phyloP scores from a whole-genome alignment of 768 basidiomycete species.

The Collybia sordida region DNA sequence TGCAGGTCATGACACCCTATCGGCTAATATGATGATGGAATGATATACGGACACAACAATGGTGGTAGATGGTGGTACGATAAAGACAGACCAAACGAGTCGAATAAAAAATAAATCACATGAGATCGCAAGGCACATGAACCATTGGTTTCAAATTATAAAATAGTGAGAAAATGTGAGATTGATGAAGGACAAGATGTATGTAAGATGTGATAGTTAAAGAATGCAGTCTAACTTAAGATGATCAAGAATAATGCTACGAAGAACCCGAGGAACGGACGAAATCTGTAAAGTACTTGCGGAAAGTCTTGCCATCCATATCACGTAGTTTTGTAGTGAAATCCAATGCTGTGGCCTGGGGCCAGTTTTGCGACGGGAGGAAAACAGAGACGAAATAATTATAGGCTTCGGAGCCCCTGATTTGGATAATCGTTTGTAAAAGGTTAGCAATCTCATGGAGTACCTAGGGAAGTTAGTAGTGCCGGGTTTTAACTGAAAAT shows the following conservation, averaged over 20 bases:
- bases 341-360: conserved; percentile 66
- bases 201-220: conserved; percentile 7
- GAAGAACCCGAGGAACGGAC: conserved; percentile 71
- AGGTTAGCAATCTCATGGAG: conserved; percentile 87
- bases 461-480: conserved; percentile 48
- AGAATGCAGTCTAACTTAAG: conserved; percentile 4
- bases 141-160: conserved; percentile 2
- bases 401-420: conserved; percentile 79
- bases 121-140: not conserved
- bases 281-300: conserved; percentile 87
- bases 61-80: too few species aligned
- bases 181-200: conserved; percentile 2
- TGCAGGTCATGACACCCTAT: too few species aligned
- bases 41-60: too few species aligned
- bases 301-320: conserved; percentile 72
- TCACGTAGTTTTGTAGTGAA: conserved; percentile 76
- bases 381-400: conserved; percentile 77
- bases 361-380: conserved; percentile 89
- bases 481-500: not conserved
- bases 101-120: not conserved
- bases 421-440: conserved; percentile 74
- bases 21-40: too few species aligned
- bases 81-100: too few species aligned
- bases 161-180: conserved; percentile 6
- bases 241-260: conserved; percentile 33